A percentile compares a stretch with the other conserved stretches of the same genome.
Conservation (phyloP, 805 yeast genomes). For the Isabelozyma pseudorhagii region DNA sequence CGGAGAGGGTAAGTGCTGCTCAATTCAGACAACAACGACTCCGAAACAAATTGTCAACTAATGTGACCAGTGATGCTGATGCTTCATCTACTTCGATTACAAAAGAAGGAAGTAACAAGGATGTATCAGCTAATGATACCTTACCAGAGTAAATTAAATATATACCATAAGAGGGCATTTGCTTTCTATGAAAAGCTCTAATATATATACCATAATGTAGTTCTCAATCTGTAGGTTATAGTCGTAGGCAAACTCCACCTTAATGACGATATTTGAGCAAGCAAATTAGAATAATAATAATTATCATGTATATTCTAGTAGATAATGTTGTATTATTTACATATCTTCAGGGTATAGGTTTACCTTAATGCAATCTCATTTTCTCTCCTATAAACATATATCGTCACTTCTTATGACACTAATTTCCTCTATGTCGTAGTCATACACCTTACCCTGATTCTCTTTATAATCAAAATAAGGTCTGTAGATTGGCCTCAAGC, state of each 20-base stretch:
- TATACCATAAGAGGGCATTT: background rate
- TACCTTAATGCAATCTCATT: no score
- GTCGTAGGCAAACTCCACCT: no score
- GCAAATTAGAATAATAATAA: no score
- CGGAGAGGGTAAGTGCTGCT: conserved; percentile 33
- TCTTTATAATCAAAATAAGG: conserved; percentile 29
- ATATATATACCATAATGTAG: no score
- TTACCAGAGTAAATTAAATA: background rate
- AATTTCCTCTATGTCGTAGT: conserved; percentile 32
- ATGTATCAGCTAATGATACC: background rate
- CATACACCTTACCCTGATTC: conserved; percentile 23
- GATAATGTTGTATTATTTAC: no score
- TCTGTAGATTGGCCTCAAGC: conserved; percentile 31
- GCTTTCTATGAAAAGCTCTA: background rate
- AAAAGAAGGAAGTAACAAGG: background rate
- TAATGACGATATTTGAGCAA: no score
- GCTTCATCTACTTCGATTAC: background rate
- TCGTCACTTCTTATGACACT: conserved; percentile 2
- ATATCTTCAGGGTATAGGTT: no score
- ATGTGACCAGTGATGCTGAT: background rate
- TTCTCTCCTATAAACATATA: background rate
- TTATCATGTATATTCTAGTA: no score
- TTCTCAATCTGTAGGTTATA: no score
- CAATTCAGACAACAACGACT: conserved; percentile 41
- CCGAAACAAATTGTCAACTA: conserved; percentile 15